These are phyloP conservation scores for Talaromyces wortmannii DNA, from an alignment of 495 filamentous ascomycete genomes.

Conservation along the genomic window DNA sequence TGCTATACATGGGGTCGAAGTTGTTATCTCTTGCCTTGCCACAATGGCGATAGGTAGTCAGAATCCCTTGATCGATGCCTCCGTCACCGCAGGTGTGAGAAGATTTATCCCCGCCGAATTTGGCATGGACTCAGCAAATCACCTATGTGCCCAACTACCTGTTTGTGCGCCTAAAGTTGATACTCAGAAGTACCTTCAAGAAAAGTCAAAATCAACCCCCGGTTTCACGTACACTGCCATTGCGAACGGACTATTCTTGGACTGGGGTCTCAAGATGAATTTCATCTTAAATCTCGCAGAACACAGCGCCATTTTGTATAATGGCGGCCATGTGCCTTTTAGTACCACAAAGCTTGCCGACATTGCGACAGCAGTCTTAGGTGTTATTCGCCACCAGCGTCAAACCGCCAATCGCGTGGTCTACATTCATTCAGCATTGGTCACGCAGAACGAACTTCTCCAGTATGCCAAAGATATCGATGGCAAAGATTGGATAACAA, in stretches of 20 bases:
- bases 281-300: conserved; percentile 3
- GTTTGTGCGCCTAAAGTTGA: conserved; percentile 30
- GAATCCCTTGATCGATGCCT: conserved; percentile 49
- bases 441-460: conserved; percentile 7
- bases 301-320: conserved; percentile 5
- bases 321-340: conserved; percentile 9
- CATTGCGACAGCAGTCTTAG: conserved; percentile 4
- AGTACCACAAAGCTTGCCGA: conserved; percentile 2
- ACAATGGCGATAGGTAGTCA: conserved; percentile 18
- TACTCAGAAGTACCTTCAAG: conserved; percentile 38
- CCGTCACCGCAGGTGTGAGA: conserved; percentile 49
- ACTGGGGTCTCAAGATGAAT: conserved; percentile 3
- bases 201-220: conserved; percentile 18
- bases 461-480: neutral
- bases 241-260: conserved; percentile 9
- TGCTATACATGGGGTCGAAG: conserved; percentile 17
- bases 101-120: conserved; percentile 62
- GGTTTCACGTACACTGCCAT: conserved; percentile 40
- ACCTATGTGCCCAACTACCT: neutral
- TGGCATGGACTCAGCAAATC: conserved; percentile 34
- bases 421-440: conserved; percentile 2
- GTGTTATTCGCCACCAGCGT: neutral
- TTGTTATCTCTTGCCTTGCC: conserved; percentile 27
- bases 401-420: conserved; percentile 5
- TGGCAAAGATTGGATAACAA: neutral